Percentiles rank a stretch among this genome's conserved stretches.
Conservation (phyloP, 2,329 filamentous ascomycete genomes). For the Byssochlamys sp. region DNA sequence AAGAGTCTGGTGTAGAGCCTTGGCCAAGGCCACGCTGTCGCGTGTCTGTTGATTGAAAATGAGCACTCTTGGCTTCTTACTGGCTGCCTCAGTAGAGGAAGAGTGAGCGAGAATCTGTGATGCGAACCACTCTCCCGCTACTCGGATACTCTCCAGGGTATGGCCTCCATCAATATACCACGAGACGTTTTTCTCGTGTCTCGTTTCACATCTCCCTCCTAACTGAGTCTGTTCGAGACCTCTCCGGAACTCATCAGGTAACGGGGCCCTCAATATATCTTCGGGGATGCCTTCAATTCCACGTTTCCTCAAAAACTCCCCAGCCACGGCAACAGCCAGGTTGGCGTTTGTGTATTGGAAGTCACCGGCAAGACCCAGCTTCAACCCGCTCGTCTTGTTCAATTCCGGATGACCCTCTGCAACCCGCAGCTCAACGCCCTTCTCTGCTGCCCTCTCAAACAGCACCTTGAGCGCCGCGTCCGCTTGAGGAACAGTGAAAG, state of each 20-base stretch:
- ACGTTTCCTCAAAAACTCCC: slow-evolving; percentile 29
- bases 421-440: slow-evolving; percentile 38
- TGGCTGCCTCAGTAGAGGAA: slow-evolving; percentile 18
- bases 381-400: slow-evolving; percentile 33
- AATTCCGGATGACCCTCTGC: slow-evolving; percentile 41
- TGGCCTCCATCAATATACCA: slow-evolving; percentile 88
- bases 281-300: slow-evolving; percentile 28
- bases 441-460: slow-evolving; percentile 45
- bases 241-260: slow-evolving; percentile 53
- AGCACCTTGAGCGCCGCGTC: slow-evolving; percentile 48
- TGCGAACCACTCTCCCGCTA: slow-evolving; percentile 70
- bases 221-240: slow-evolving; percentile 61
- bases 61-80: slow-evolving; percentile 47
- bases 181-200: slow-evolving; percentile 47
- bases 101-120: slow-evolving; percentile 34
- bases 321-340: slow-evolving; percentile 45
- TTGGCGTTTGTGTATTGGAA: slow-evolving; percentile 57
- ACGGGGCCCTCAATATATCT: slow-evolving; percentile 27
- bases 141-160: slow-evolving; percentile 69
- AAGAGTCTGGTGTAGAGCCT: slow-evolving; percentile 52
- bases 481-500: slow-evolving; percentile 54
- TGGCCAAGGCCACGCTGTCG: slow-evolving; percentile 59
- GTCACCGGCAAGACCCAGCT: slow-evolving; percentile 51
- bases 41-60: slow-evolving; percentile 91
- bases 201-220: slow-evolving; percentile 67